Percentiles rank a stretch among this genome's conserved stretches.
These are phyloP conservation scores for Populus hybrid DNA, from an alignment of 441 rosid genomes.

Conservation along the genomic window DNA sequence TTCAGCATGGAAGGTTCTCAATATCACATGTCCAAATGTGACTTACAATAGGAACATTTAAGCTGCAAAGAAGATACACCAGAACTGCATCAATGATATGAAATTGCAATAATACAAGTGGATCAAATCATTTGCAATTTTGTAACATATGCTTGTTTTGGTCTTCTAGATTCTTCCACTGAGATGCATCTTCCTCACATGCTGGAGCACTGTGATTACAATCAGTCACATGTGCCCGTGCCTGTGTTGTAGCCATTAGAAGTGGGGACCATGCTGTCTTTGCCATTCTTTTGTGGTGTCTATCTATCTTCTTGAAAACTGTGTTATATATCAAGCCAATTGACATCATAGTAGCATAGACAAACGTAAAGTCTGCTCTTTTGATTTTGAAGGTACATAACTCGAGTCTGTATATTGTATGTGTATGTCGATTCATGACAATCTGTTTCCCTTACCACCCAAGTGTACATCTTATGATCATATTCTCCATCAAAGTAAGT, in stretches of 20 bases:
- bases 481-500: not conserved
- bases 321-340: not conserved
- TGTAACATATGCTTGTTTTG: not conserved
- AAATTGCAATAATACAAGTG: not conserved
- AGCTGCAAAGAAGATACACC: not conserved
- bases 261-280: slow-evolving; percentile 9
- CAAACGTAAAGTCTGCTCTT: too few relatives aligned
- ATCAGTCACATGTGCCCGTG: slow-evolving; percentile 13
- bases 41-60: not conserved
- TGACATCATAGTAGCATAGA: not conserved
- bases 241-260: slow-evolving; percentile 7
- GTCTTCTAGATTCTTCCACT: slow-evolving; percentile 8
- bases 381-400: too few relatives aligned
- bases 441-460: not conserved
- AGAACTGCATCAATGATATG: too few relatives aligned
- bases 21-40: not conserved
- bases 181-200: not conserved
- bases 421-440: not conserved
- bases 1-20: too few relatives aligned
- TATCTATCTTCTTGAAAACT: not conserved
- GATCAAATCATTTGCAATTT: slow-evolving; percentile 8
- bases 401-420: too few relatives aligned
- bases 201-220: slow-evolving; percentile 2
- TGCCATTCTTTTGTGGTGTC: not conserved
- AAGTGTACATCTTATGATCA: not conserved